phyloP scores from a whole-genome alignment of 805 yeast genomes.

The Schizosaccharomyces pombe region DNA sequence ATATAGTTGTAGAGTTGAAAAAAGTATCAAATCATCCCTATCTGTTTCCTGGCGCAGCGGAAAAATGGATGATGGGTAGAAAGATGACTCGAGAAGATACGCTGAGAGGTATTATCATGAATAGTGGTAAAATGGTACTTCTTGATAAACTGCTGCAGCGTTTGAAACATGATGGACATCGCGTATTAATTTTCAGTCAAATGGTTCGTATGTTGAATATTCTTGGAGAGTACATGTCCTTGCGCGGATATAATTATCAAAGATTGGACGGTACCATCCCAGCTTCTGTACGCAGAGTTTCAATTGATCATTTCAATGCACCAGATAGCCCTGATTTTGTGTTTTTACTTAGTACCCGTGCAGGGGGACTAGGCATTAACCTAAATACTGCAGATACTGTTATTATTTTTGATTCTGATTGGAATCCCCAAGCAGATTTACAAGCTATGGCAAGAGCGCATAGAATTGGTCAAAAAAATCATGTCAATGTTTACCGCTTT shows the following conservation, averaged over 20 bases:
- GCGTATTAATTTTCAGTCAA: conserved; percentile 89
- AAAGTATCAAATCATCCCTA: conserved; percentile 96
- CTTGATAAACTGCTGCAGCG: conserved; percentile 71
- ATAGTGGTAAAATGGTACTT: conserved; percentile 96
- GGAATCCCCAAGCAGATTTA: conserved; percentile 98
- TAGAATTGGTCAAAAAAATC: conserved; percentile 94
- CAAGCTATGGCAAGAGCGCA: conserved; percentile 99
- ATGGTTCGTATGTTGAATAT: conserved; percentile 95
- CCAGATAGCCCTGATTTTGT: conserved; percentile 82
- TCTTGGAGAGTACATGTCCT: conserved; percentile 71
- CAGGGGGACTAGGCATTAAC: conserved; percentile 96
- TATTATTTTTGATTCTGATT: conserved; percentile 88
- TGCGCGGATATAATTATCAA: conserved; percentile 74
- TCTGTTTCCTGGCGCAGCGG: conserved; percentile 80
- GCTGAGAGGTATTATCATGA: conserved; percentile 81
- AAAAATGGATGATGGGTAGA: conserved; percentile 39
- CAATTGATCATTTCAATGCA: conserved; percentile 91
- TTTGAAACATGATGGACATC: conserved; percentile 76
- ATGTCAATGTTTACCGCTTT: conserved; percentile 89
- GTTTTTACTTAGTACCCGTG: conserved; percentile 77
- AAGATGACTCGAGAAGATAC: conserved; percentile 43
- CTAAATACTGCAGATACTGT: conserved; percentile 98
- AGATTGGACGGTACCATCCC: conserved; percentile 93
- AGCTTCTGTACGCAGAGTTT: conserved; percentile 73
- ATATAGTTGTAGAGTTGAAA: conserved; percentile 84